These are phyloP conservation scores for Botryotinia narcissicola DNA, from an alignment of 2,329 filamentous ascomycete genomes.

Conservation along the genomic window DNA sequence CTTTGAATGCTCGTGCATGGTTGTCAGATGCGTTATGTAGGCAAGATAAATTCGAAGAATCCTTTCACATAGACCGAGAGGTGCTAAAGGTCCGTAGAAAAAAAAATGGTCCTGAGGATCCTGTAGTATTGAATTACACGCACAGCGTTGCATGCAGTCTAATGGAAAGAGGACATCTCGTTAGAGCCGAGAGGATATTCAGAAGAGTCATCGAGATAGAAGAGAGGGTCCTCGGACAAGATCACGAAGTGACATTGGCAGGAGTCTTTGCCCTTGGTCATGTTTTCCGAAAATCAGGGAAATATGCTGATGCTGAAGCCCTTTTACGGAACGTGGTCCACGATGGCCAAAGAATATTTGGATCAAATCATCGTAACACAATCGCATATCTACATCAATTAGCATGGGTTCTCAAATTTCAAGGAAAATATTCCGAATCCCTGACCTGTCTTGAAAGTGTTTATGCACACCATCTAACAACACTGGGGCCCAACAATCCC, in stretches of 20 bases:
- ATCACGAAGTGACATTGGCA: fast-evolving
- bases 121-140: not conserved
- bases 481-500: not conserved
- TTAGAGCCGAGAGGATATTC: conserved; percentile 15
- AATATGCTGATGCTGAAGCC: not conserved
- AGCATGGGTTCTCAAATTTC: fast-evolving
- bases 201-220: not conserved
- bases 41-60: not conserved
- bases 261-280: not conserved
- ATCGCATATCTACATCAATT: fast-evolving
- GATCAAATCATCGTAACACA: fast-evolving
- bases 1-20: fast-evolving
- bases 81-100: not conserved
- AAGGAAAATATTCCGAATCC: not conserved
- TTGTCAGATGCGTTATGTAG: fast-evolving
- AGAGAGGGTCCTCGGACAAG: not conserved
- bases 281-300: not conserved
- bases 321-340: not conserved
- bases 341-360: not conserved
- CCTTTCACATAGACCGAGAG: not conserved
- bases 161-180: not conserved
- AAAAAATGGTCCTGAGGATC: not conserved
- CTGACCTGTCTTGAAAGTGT: not conserved
- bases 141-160: conserved; percentile 12
- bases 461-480: not conserved